A percentile compares a stretch with the other conserved stretches of the same genome.
Conservation (phyloP, 1,139 yeast species). For the Kodamaea arcana region DNA sequence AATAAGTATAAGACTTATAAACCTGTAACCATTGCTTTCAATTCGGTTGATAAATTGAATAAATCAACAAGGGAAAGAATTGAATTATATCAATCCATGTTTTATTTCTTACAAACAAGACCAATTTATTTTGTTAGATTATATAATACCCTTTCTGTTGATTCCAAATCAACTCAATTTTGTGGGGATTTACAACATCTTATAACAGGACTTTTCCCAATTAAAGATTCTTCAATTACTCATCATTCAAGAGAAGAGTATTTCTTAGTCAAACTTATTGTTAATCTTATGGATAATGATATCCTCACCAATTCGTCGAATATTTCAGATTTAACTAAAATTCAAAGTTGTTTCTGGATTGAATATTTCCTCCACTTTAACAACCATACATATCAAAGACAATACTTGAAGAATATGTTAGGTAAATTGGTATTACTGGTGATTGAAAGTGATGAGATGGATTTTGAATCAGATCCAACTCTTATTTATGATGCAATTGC, state of each 20-base stretch:
- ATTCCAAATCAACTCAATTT: conserved; percentile 17
- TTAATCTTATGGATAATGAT: conserved; percentile 48
- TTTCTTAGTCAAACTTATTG: conserved; percentile 59
- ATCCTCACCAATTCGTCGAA: conserved; percentile 23
- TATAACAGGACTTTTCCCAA: conserved; percentile 48
- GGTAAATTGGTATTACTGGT: conserved; percentile 46
- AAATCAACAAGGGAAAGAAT: conserved; percentile 40
- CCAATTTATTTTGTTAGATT: conserved; percentile 66
- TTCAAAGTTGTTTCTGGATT: conserved; percentile 41
- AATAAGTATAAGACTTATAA: conserved; percentile 31
- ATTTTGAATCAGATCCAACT: conserved; percentile 80
- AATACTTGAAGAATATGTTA: conserved; percentile 49
- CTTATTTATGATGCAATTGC: conserved; percentile 50
- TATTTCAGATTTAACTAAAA: conserved; percentile 34
- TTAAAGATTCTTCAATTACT: conserved; percentile 26
- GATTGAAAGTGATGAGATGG: conserved; percentile 54
- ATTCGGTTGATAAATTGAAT: conserved; percentile 28
- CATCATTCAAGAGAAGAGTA: conserved; percentile 67
- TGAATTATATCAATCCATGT: conserved; percentile 70
- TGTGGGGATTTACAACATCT: conserved; percentile 40
- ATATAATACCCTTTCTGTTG: conserved; percentile 20
- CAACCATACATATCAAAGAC: conserved; percentile 56
- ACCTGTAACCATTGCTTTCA: conserved; percentile 14
- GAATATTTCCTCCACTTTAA: conserved; percentile 53
- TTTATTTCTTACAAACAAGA: conserved; percentile 81